Evolutionary conservation across 2,329 filamentous ascomycete species (phyloP).

Genomic region (Diaporthe aspalathi): DNA sequence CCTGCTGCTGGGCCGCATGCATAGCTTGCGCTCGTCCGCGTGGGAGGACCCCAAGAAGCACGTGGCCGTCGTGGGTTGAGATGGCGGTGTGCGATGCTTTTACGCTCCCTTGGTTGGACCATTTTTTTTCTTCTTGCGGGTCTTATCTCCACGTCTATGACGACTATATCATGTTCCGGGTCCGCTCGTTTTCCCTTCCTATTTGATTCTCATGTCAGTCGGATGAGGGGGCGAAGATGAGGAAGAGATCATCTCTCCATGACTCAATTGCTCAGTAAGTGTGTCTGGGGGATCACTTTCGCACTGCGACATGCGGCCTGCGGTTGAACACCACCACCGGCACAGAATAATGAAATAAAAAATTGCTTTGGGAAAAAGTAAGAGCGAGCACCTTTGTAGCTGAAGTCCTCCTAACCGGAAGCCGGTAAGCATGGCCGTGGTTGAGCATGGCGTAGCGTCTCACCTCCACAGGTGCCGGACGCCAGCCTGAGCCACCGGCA

Average conservation of each 20-base stretch:
- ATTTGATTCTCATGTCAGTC: background rate
- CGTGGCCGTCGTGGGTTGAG: background rate
- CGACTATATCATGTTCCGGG: background rate
- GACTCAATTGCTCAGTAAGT: background rate
- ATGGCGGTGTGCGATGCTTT: no score
- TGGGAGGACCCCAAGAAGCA: constrained; percentile 3
- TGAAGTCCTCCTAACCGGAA: no score
- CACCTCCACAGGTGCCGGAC: no score
- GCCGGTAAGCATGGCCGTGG: no score
- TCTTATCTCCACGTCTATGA: background rate
- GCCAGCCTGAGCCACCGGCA: no score
- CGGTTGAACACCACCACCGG: background rate
- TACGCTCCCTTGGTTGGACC: background rate
- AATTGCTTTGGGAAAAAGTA: no score
- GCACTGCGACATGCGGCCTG: no score
- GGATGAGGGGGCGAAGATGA: no score
- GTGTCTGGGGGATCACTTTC: background rate
- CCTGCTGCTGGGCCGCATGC: background rate
- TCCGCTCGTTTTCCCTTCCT: background rate
- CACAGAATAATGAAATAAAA: no score
- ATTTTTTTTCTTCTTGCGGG: background rate
- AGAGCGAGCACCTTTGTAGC: no score
- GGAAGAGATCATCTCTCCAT: background rate
- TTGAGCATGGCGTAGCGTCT: no score
- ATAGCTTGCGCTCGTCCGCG: background rate